Percentiles rank a stretch among this genome's conserved stretches.
Evolutionary conservation across 495 filamentous ascomycete species (phyloP).

Genomic region (Cenococcum geophilum): DNA sequence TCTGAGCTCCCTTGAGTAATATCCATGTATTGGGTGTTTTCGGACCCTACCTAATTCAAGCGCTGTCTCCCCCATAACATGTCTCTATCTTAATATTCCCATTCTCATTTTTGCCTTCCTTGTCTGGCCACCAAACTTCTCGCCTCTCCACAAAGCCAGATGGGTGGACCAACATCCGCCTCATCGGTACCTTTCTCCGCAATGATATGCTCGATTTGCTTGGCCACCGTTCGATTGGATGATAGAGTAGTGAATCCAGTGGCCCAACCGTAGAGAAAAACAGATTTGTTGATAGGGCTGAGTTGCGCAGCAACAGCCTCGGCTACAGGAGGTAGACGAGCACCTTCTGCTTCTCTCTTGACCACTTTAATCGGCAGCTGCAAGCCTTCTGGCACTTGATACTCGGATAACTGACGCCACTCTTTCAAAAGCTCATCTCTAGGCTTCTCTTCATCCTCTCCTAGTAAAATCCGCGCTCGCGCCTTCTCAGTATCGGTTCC

Average conservation of each 20-base stretch:
- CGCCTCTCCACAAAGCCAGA: conserved; percentile 59
- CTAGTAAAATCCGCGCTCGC: conserved; percentile 52
- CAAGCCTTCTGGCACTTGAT: conserved; percentile 46
- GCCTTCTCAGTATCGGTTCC: conserved; percentile 57
- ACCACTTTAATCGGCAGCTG: conserved; percentile 50
- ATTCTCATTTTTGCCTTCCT: conserved; percentile 35
- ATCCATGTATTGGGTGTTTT: too few relatives aligned
- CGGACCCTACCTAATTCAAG: too few relatives aligned
- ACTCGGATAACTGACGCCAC: conserved; percentile 47
- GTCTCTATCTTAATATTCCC: too few relatives aligned
- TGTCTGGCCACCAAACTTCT: conserved; percentile 62
- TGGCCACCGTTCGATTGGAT: conserved; percentile 59
- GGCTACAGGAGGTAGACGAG: conserved; percentile 23
- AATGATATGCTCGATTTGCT: conserved; percentile 49
- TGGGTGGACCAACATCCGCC: conserved; percentile 47
- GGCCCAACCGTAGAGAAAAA: conserved; percentile 65
- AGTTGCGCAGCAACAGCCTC: conserved; percentile 37
- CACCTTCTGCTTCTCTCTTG: conserved; percentile 27
- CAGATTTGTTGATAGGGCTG: conserved; percentile 57
- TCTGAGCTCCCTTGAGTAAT: too few relatives aligned
- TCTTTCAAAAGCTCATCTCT: conserved; percentile 36
- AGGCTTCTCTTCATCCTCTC: conserved; percentile 28
- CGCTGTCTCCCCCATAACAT: too few relatives aligned
- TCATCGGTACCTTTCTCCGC: conserved; percentile 31
- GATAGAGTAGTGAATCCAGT: conserved; percentile 56